These are phyloP conservation scores for Coleophoma crateriformis DNA, from an alignment of 2,329 filamentous ascomycete genomes.

Conservation along the genomic window DNA sequence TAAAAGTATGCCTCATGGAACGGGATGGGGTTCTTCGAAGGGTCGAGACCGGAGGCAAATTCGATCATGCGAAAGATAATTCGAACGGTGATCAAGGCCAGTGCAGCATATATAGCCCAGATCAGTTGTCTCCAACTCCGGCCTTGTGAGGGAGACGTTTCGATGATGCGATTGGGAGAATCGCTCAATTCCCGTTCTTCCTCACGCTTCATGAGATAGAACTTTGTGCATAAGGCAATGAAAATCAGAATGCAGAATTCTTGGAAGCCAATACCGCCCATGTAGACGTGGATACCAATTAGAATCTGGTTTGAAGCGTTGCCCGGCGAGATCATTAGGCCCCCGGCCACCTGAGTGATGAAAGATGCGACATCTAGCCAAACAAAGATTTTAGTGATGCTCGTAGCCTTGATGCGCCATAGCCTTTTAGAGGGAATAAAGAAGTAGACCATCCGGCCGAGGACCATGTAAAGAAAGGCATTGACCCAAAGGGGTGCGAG, in stretches of 20 bases:
- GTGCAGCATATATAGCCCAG: slow-evolving; percentile 32
- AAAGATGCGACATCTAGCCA: slow-evolving; percentile 42
- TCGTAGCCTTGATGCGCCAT: slow-evolving; percentile 24
- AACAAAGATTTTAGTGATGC: slow-evolving; percentile 40
- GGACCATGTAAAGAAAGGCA: slow-evolving; percentile 27
- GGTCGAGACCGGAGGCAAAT: slow-evolving; percentile 39
- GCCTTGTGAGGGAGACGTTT: slow-evolving; percentile 9
- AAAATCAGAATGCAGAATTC: slow-evolving; percentile 45
- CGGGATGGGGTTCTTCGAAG: slow-evolving; percentile 40
- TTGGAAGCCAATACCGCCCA: slow-evolving; percentile 47
- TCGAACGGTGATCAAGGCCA: slow-evolving; percentile 40
- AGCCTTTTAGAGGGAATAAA: slow-evolving; percentile 31
- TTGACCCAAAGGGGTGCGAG: slow-evolving; percentile 27
- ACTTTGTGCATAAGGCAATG: slow-evolving; percentile 30
- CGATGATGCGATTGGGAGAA: slow-evolving; percentile 20
- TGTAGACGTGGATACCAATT: slow-evolving; percentile 39
- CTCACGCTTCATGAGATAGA: slow-evolving; percentile 31
- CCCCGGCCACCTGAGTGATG: slow-evolving; percentile 37
- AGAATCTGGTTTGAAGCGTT: slow-evolving; percentile 22
- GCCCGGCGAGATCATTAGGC: slow-evolving; percentile 27
- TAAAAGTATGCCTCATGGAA: slow-evolving; percentile 47
- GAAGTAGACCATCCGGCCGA: slow-evolving; percentile 28
- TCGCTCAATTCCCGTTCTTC: slow-evolving; percentile 19
- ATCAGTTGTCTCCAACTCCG: slow-evolving; percentile 21
- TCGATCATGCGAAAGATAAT: slow-evolving; percentile 57